Base-by-base conservation (phyloP, 805 yeast genomes). In the Schwanniomyces pseudopolymorphus region DNA sequence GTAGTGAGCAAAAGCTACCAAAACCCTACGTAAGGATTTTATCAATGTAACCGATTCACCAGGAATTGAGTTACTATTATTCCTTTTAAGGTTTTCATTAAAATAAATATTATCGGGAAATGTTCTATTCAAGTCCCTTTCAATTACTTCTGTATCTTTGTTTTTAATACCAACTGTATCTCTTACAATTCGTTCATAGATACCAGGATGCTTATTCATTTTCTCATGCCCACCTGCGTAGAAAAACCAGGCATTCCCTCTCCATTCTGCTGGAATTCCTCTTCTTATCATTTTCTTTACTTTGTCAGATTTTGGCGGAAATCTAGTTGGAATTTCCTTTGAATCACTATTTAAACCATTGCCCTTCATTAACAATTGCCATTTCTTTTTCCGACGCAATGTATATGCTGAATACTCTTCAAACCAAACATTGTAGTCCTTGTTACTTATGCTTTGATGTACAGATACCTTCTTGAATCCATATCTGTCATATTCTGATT, bases 181-280 rank as follows among this genome's bases (percentile, higher is more conserved):
- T 11, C 67, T 69, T 33, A 89, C 83, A 25, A 92, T 73, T 49
- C 74, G 71, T 39, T 83, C 87, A 63, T 91, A 94, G 2, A 87
- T 77, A 1, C 96, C 96, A 13, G 70, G 70, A 59, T 91, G 82
- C 33, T 81, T 80, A 53, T 78, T 81, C 46, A 89, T 66, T 53
- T 77, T 77, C 44, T 87, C 94, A 45, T 83, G 77, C 2, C 98
- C 99, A 21, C 84, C 83, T 7, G 96, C 96, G 64, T 88, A 92
- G 71, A 83, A 85, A 76, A 94, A 92, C 99, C 99, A 92, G 0
- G 97, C 97, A 53, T 81, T 80, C 1, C 99, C 99, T 54, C 99
- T 74, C 97, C 97, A 92, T 61, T 89, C 97, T 0, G 96, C 91
- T 0, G 99, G 98, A 9, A 92, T 84, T 10, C 99, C 99, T 61